These are phyloP conservation scores for Nothophaeocryptopus gaeumannii DNA, from an alignment of 2,329 filamentous ascomycete genomes.

Conservation along the genomic window DNA sequence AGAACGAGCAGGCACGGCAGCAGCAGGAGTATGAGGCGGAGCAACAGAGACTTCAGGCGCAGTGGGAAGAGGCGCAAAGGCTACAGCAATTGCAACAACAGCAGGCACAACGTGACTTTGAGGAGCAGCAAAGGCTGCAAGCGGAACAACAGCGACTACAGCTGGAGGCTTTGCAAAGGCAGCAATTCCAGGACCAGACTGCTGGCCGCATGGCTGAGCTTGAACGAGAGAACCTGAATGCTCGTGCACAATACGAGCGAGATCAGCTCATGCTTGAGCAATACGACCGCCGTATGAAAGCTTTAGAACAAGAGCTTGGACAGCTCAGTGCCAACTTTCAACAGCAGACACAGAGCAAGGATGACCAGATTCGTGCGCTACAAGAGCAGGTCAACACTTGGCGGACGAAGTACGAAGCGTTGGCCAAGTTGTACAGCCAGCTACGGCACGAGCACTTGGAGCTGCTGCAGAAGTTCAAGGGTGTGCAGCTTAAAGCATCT, in stretches of 20 bases:
- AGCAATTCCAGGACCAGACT: conserved; percentile 90
- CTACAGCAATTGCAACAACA: conserved; percentile 79
- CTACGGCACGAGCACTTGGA: conserved; percentile 92
- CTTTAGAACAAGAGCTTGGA: conserved; percentile 79
- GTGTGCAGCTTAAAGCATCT: conserved; percentile 90
- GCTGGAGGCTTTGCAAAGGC: conserved; percentile 81
- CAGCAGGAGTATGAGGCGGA: conserved; percentile 95
- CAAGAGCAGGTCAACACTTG: conserved; percentile 98
- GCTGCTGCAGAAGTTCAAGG: conserved; percentile 92
- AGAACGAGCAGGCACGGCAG: conserved; percentile 82
- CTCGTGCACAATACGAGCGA: conserved; percentile 91
- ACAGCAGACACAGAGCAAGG: conserved; percentile 82
- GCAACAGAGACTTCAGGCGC: conserved; percentile 81
- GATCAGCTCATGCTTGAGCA: conserved; percentile 96
- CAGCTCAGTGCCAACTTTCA: conserved; percentile 80
- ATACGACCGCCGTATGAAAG: conserved; percentile 90
- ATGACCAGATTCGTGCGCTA: conserved; percentile 87
- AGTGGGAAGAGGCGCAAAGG: conserved; percentile 76
- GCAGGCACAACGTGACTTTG: conserved; percentile 90
- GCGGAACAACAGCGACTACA: conserved; percentile 87
- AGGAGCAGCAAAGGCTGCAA: conserved; percentile 85
- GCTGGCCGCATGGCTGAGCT: conserved; percentile 94
- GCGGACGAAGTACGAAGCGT: conserved; percentile 92
- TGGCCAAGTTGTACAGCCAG: conserved; percentile 96
- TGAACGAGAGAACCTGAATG: conserved; percentile 91